Conservation (phyloP, 2,329 filamentous ascomycete species). For the Emergomyces africanus region DNA sequence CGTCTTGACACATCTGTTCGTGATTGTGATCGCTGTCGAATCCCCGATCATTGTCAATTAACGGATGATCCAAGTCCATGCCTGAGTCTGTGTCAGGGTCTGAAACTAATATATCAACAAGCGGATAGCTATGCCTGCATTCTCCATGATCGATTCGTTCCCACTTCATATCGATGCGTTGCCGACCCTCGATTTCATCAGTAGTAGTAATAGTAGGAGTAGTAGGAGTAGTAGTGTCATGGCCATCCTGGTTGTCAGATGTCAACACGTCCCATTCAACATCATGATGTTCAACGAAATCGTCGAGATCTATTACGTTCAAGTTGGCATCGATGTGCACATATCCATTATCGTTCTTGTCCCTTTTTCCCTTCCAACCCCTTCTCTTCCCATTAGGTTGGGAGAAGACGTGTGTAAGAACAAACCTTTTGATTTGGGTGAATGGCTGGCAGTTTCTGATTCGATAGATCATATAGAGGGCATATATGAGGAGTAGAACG, state of each 20-base stretch:
- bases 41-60: too few relatives aligned
- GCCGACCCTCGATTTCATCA: background rate
- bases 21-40: background rate
- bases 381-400: constrained; percentile 1
- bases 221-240: too few relatives aligned
- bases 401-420: background rate
- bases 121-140: background rate
- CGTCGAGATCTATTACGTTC: too few relatives aligned
- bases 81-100: background rate
- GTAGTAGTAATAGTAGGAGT: background rate
- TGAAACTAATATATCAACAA: background rate
- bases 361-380: constrained; percentile 3
- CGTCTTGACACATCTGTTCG: background rate
- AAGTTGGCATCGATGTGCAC: background rate
- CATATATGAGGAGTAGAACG: constrained; percentile 8
- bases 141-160: too few relatives aligned
- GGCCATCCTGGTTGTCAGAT: too few relatives aligned
- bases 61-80: background rate
- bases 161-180: background rate
- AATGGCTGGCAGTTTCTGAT: background rate
- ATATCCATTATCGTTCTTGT: background rate
- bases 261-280: background rate
- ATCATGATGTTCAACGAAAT: background rate
- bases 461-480: constrained; percentile 8
- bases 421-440: background rate